These are phyloP conservation scores for Bruguiera sexangula DNA, from an alignment of 345 rosid species.

Conservation along the genomic window DNA sequence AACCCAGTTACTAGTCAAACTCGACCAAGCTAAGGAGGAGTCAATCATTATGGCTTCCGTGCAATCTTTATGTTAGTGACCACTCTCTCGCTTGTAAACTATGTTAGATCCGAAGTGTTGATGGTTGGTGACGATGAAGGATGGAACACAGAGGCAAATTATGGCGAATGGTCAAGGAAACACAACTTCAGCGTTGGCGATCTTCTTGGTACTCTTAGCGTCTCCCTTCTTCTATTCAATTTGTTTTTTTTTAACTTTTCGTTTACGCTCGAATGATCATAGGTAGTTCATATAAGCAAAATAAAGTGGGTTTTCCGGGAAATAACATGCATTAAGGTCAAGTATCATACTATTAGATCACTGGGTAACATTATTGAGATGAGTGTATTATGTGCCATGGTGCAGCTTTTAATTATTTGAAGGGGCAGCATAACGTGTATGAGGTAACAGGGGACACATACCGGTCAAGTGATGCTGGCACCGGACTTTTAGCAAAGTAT, in stretches of 20 bases:
- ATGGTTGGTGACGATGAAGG: constrained; percentile 41
- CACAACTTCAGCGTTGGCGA: constrained; percentile 50
- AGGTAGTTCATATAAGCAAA: too few species aligned
- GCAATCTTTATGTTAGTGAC: neutral
- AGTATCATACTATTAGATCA: too few species aligned
- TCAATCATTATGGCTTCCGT: neutral
- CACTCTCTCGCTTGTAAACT: constrained; percentile 8
- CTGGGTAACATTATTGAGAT: too few species aligned
- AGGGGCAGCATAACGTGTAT: constrained; percentile 43
- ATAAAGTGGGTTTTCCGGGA: too few species aligned
- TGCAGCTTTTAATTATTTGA: constrained; percentile 46
- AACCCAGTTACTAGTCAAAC: neutral
- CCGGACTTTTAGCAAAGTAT: constrained; percentile 41
- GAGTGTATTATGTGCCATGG: neutral
- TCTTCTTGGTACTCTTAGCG: constrained; percentile 35
- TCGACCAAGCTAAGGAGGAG: constrained; percentile 15
- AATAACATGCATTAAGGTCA: too few species aligned
- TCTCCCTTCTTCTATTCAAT: neutral
- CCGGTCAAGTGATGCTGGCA: constrained; percentile 42
- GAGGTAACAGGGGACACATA: constrained; percentile 41
- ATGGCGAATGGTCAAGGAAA: constrained; percentile 37
- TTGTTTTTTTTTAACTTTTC: neutral
- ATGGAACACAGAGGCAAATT: constrained; percentile 38
- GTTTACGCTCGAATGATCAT: neutral
- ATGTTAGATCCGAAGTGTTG: constrained; percentile 31